phyloP scores from a whole-genome alignment of 306 rosid genomes.

The Casuarina glauca region DNA sequence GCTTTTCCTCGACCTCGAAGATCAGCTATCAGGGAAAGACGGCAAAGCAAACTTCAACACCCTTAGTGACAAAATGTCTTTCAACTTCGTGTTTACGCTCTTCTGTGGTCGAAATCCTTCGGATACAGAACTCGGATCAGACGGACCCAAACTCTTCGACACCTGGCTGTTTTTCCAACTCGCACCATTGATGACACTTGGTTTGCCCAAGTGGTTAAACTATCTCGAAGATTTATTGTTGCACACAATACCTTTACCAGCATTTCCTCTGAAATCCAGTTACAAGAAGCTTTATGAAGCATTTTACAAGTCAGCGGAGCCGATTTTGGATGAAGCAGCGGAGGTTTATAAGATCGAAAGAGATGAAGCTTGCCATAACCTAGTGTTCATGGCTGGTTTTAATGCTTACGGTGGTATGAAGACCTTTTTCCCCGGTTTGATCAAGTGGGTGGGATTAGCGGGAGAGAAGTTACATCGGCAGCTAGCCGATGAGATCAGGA shows the following conservation, averaged over 20 bases:
- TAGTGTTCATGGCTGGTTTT: constrained; percentile 55
- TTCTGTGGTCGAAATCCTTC: constrained; percentile 42
- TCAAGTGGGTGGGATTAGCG: constrained; percentile 62
- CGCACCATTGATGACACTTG: constrained; percentile 44
- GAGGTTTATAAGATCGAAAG: neutral
- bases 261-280: constrained; percentile 38
- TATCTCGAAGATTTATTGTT: constrained; percentile 49
- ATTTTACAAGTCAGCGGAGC: constrained; percentile 22
- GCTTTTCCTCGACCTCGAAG: too few species aligned
- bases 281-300: constrained; percentile 54
- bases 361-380: too few species aligned
- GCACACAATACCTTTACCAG: constrained; percentile 50
- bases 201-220: constrained; percentile 40
- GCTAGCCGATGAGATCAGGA: constrained; percentile 55
- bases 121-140: constrained; percentile 19
- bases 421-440: constrained; percentile 50
- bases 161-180: constrained; percentile 58
- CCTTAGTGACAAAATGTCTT: constrained; percentile 24
- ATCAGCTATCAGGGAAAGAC: too few species aligned
- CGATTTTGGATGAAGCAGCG: constrained; percentile 59
- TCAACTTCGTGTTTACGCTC: constrained; percentile 50
- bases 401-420: constrained; percentile 69
- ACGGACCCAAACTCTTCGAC: constrained; percentile 35
- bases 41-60: constrained; percentile 28
- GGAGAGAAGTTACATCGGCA: constrained; percentile 48